Percentiles rank a stretch among this genome's conserved stretches.
These are phyloP conservation scores for Vaccinium macrocarpon DNA, from an alignment of 148 eudicot genomes.

Conservation along the genomic window DNA sequence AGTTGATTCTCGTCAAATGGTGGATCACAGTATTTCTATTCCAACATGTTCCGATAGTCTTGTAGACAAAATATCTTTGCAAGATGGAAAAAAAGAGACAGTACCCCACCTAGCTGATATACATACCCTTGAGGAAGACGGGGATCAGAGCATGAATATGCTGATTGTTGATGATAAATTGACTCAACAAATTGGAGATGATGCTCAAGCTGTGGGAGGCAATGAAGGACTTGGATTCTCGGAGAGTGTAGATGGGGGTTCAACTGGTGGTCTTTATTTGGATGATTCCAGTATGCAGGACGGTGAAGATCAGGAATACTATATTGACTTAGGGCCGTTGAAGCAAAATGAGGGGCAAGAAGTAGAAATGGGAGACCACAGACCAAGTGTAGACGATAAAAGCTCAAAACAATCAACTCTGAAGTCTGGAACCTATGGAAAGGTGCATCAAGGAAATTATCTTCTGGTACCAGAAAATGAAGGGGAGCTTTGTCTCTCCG, in stretches of 20 bases:
- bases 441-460: conserved; percentile 40
- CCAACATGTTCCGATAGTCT: neutral
- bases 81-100: conserved; percentile 14
- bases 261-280: conserved; percentile 16
- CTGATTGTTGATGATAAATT: conserved; percentile 1
- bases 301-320: conserved; percentile 26
- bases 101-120: conserved; percentile 6
- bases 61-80: neutral
- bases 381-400: conserved; percentile 30
- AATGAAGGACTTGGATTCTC: conserved; percentile 15
- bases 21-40: conserved; percentile 4
- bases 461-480: conserved; percentile 55
- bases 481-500: conserved; percentile 52
- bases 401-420: conserved; percentile 24
- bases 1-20: conserved; percentile 4
- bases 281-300: conserved; percentile 15
- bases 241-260: conserved; percentile 22
- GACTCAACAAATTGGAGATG: conserved; percentile 7
- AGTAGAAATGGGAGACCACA: conserved; percentile 25
- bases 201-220: conserved; percentile 17
- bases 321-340: conserved; percentile 16
- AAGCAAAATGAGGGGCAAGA: conserved; percentile 29
- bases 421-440: conserved; percentile 27
- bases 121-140: conserved; percentile 2
- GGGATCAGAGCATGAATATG: conserved; percentile 14